These are phyloP conservation scores for Botrytis hyacinthi DNA, from an alignment of 2,329 filamentous ascomycete genomes.

Conservation along the genomic window DNA sequence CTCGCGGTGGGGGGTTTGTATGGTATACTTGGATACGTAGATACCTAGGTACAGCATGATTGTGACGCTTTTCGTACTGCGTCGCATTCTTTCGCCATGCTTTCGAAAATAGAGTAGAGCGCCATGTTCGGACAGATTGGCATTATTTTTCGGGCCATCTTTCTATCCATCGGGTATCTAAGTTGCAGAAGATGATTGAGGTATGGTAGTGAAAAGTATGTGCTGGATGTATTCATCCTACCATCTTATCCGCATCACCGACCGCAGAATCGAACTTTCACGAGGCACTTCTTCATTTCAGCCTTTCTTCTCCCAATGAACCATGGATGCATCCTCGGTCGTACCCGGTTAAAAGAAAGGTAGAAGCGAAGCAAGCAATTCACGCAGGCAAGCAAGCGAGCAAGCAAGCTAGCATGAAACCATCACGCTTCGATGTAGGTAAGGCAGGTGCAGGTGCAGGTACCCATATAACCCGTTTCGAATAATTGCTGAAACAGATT, in stretches of 20 bases:
- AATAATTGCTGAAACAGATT: conserved; percentile 18
- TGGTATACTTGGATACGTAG: neutral
- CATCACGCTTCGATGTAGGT: conserved; percentile 7
- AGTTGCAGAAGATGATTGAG: neutral
- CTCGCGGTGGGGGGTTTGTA: neutral
- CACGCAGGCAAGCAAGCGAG: conserved; percentile 15
- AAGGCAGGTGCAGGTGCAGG: conserved; percentile 8
- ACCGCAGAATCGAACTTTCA: neutral
- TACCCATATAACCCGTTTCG: conserved; percentile 21
- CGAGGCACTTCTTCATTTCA: neutral
- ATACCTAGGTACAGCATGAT: neutral
- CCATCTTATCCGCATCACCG: neutral
- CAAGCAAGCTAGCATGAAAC: conserved; percentile 14
- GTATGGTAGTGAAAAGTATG: neutral
- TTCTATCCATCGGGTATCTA: neutral
- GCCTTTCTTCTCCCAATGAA: neutral
- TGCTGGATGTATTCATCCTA: neutral
- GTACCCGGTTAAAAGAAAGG: conserved; percentile 10
- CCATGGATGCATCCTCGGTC: conserved; percentile 10
- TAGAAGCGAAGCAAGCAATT: conserved; percentile 11
- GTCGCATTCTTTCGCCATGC: neutral
- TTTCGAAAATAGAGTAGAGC: neutral
- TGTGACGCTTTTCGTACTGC: conserved; percentile 10
- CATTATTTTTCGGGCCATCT: neutral
- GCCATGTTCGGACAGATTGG: neutral